Conservation (phyloP, 2,329 filamentous ascomycete genomes). For the Lasiodiplodia gonubiensis region DNA sequence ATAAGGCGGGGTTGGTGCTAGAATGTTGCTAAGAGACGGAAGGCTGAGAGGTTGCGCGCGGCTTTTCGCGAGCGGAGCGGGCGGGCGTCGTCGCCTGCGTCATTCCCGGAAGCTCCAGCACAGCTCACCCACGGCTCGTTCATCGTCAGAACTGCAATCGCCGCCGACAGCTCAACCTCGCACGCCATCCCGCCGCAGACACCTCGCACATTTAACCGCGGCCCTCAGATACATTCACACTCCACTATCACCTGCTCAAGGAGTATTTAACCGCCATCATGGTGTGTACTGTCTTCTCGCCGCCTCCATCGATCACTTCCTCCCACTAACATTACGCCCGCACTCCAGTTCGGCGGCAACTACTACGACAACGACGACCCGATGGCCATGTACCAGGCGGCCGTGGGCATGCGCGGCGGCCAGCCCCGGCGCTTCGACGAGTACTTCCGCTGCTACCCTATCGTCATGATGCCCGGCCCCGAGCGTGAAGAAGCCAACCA, state of each 20-base stretch:
- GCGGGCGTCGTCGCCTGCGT: constrained; percentile 20
- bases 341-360: constrained; percentile 47
- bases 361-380: constrained; percentile 61
- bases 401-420: constrained; percentile 58
- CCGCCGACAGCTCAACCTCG: background rate
- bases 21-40: background rate
- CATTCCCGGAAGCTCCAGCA: constrained; percentile 26
- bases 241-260: background rate
- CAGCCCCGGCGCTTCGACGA: constrained; percentile 86
- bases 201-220: background rate
- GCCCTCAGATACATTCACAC: background rate
- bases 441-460: constrained; percentile 96
- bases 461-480: constrained; percentile 89
- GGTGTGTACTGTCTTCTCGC: constrained; percentile 38
- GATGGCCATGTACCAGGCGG: constrained; percentile 60
- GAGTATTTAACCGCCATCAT: constrained; percentile 34
- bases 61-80: constrained; percentile 16
- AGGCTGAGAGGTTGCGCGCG: constrained; percentile 21
- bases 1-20: background rate
- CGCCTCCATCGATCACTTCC: constrained; percentile 8
- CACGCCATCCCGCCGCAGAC: background rate
- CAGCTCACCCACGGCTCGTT: background rate
- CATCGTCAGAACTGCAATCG: background rate
- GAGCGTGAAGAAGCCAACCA: constrained; percentile 91
- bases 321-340: constrained; percentile 32